Base-by-base conservation (phyloP, 768 basidiomycete genomes). In the Pleurotus ostreatus region DNA sequence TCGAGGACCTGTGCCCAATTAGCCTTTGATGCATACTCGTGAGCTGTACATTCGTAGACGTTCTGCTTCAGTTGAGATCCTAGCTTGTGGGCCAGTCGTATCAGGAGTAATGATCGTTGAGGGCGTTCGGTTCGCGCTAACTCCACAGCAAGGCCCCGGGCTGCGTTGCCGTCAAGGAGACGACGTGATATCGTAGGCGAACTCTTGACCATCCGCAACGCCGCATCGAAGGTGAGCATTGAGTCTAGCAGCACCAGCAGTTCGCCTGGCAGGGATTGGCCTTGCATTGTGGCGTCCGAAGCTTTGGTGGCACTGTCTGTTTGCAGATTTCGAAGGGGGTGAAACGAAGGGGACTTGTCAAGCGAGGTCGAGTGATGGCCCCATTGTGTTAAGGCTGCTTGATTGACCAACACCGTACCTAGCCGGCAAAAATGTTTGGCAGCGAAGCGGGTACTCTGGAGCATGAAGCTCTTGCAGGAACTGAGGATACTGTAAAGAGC, bases 21-120 rank as follows among this genome's bases (percentile, higher is more conserved):
- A 23, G 70, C 72, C 47, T 64, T 63, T 6, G 68, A 61, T 16
- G 84, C 78, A 22, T 89, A 69, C 45, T 73, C 77, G 63, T 76
- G 69, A 39, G 78, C 75, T 37, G 84, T 72, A 15, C 72, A 61
- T 64, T 89, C 85, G 79, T 85, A 90, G 7, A 77, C 78, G 57
- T 75, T 78, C 49, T 77, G 77, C 52, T 77, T 78, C 60, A 83
- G 67, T 7, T 62, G 68, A 63, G 72, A 76, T 30, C 85, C 86
- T 4, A 83, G 67, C 5, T 68, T 61, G 59, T 78, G 73, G 0
- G 83, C 78, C 16, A 87, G 65, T 30, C 62, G 58, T 59, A 89
- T 71, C 6, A 80, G 66, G 15, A 72, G 73, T 26, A 78, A 62
- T 2, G 81, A 79, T 44, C 70, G 70, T 18, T 65, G 66, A 9